Evolutionary conservation across 2,329 filamentous ascomycete species (phyloP).

Genomic region (Pseudonectria buxi): DNA sequence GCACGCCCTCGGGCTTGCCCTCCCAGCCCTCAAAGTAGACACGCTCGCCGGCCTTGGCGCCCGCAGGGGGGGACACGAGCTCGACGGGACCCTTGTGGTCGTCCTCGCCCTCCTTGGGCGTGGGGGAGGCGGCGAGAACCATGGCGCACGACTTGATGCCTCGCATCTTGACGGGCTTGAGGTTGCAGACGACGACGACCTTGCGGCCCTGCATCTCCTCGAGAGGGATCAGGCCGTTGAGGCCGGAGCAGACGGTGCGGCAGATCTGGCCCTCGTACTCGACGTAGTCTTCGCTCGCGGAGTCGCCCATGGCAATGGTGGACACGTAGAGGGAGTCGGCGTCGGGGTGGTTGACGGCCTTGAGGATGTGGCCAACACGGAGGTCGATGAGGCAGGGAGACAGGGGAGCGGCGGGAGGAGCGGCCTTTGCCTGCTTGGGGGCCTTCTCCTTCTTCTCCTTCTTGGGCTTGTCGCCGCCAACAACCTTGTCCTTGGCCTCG

Average conservation of each 20-base stretch:
- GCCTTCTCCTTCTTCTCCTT: constrained; percentile 92
- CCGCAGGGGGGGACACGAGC: constrained; percentile 76
- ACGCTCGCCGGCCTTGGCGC: constrained; percentile 73
- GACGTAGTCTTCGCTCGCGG: constrained; percentile 78
- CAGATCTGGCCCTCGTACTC: constrained; percentile 89
- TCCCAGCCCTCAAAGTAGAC: constrained; percentile 94
- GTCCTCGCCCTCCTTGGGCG: constrained; percentile 72
- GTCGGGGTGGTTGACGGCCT: constrained; percentile 91
- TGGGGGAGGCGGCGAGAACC: constrained; percentile 93
- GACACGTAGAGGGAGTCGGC: constrained; percentile 94
- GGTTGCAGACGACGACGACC: constrained; percentile 91
- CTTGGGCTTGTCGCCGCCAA: constrained; percentile 43
- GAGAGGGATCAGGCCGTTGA: constrained; percentile 87
- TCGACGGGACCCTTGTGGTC: constrained; percentile 88
- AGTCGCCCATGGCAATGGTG: constrained; percentile 90
- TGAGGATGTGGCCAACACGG: constrained; percentile 93
- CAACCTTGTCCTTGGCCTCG: constrained; percentile 36
- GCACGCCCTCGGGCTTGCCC: constrained; percentile 82
- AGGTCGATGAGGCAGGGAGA: constrained; percentile 87
- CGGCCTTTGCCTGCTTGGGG: constrained; percentile 64
- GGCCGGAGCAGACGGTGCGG: constrained; percentile 91
- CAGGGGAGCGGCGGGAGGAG: constrained; percentile 65
- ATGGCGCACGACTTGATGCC: constrained; percentile 74
- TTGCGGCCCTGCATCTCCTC: constrained; percentile 96
- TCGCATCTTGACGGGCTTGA: constrained; percentile 99